Conservation (phyloP, 345 rosid species). For the Mallotus nudiflorus region DNA sequence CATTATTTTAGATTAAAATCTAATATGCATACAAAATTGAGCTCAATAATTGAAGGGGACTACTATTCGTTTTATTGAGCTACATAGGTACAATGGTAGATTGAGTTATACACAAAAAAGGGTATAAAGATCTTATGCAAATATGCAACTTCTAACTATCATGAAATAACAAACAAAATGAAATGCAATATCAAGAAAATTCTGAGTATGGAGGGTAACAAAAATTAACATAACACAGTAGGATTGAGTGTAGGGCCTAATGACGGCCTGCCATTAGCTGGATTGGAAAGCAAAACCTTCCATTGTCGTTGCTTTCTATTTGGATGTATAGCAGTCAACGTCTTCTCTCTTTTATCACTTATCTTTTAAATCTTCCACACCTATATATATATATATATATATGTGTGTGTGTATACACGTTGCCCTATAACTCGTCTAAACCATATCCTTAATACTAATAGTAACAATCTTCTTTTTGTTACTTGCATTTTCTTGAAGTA, state of each 20-base stretch:
- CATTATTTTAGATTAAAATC: no score
- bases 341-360: constrained; percentile 1
- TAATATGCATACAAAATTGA: no score
- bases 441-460: not conserved
- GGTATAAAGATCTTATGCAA: no score
- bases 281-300: constrained; percentile 49
- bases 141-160: no score
- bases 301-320: constrained; percentile 39
- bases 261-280: constrained; percentile 81
- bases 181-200: not conserved
- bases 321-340: constrained; percentile 36
- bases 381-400: constrained; percentile 22
- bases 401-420: constrained; percentile 10
- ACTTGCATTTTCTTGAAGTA: no score
- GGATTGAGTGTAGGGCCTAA: constrained; percentile 43
- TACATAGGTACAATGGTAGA: no score
- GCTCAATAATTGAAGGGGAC: no score
- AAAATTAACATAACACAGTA: not conserved
- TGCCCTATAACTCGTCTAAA: not conserved
- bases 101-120: no score
- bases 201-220: not conserved
- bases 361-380: not conserved
- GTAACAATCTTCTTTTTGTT: no score
- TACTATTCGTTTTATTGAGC: no score
- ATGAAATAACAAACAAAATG: no score